Conservation (phyloP, 2,329 filamentous ascomycete genomes). For the Zasmidium citrigriseum region DNA sequence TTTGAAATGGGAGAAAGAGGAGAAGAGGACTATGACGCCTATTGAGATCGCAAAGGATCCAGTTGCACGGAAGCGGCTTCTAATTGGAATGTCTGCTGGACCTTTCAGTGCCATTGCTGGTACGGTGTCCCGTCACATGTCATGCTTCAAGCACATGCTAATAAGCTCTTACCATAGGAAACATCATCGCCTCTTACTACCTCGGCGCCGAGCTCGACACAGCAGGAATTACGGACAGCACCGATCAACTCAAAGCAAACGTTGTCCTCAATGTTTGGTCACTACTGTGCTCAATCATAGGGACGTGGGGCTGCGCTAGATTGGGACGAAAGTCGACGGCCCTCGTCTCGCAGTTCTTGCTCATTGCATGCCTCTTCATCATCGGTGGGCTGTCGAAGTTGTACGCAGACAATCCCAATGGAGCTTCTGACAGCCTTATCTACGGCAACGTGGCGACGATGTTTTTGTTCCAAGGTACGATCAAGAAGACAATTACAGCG, state of each 20-base stretch:
- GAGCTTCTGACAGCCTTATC: conserved; percentile 27
- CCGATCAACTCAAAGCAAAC: conserved; percentile 41
- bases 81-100: conserved; percentile 37
- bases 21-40: conserved; percentile 37
- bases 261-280: conserved; percentile 40
- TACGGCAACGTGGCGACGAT: conserved; percentile 52
- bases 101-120: conserved; percentile 29
- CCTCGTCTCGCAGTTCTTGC: conserved; percentile 20
- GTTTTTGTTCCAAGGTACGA: conserved; percentile 55
- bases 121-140: too few relatives aligned
- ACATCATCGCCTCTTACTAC: conserved; percentile 44
- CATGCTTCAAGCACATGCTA: too few relatives aligned
- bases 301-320: conserved; percentile 20
- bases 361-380: conserved; percentile 49
- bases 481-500: too few relatives aligned
- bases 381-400: conserved; percentile 53
- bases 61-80: conserved; percentile 39
- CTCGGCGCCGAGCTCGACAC: conserved; percentile 42
- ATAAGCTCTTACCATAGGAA: conserved; percentile 19
- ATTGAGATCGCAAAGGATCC: conserved; percentile 42
- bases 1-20: conserved; percentile 47
- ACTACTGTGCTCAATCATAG: conserved; percentile 29
- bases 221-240: conserved; percentile 39
- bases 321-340: conserved; percentile 32
- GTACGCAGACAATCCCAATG: conserved; percentile 28